phyloP scores from a whole-genome alignment of 805 yeast species.

The Barnettozyma populi region DNA sequence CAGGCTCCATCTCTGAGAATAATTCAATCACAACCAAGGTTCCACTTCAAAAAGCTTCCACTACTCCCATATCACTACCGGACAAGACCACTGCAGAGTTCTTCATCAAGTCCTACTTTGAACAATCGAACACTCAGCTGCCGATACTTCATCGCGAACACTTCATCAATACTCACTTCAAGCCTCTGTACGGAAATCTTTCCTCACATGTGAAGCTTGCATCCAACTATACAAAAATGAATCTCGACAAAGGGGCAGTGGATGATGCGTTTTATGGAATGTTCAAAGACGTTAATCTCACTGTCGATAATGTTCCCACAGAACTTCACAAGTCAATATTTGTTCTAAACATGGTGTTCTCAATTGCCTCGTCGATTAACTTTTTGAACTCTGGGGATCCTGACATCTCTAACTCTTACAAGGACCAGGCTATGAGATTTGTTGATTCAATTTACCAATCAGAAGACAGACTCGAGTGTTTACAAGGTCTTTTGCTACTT shows the following conservation, averaged over 20 bases:
- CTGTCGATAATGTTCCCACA: slow-evolving; percentile 40
- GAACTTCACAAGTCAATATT: slow-evolving; percentile 51
- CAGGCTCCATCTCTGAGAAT: slow-evolving; percentile 26
- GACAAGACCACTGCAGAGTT: slow-evolving; percentile 71
- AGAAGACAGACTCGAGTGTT: slow-evolving; percentile 57
- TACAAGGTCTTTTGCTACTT: slow-evolving; percentile 66
- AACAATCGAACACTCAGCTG: slow-evolving; percentile 75
- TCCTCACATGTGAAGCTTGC: slow-evolving; percentile 52
- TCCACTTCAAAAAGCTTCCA: slow-evolving; percentile 15
- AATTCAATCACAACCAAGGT: slow-evolving; percentile 25
- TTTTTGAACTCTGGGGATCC: slow-evolving; percentile 57
- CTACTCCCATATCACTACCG: slow-evolving; percentile 41
- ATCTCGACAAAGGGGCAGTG: slow-evolving; percentile 28
- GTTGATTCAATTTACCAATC: slow-evolving; percentile 53
- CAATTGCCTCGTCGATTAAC: slow-evolving; percentile 72
- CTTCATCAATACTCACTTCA: slow-evolving; percentile 59
- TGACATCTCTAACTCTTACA: slow-evolving; percentile 63
- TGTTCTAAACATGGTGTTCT: slow-evolving; percentile 72
- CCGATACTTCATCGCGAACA: slow-evolving; percentile 82
- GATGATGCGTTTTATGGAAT: slow-evolving; percentile 15
- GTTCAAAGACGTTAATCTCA: slow-evolving; percentile 6
- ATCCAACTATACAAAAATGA: slow-evolving; percentile 46
- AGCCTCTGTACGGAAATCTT: slow-evolving; percentile 74
- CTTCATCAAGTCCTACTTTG: slow-evolving; percentile 60
- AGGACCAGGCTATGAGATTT: slow-evolving; percentile 56